These are phyloP conservation scores for Allium fistulosum DNA, from an alignment of 106 monocot genomes.

Conservation along the genomic window DNA sequence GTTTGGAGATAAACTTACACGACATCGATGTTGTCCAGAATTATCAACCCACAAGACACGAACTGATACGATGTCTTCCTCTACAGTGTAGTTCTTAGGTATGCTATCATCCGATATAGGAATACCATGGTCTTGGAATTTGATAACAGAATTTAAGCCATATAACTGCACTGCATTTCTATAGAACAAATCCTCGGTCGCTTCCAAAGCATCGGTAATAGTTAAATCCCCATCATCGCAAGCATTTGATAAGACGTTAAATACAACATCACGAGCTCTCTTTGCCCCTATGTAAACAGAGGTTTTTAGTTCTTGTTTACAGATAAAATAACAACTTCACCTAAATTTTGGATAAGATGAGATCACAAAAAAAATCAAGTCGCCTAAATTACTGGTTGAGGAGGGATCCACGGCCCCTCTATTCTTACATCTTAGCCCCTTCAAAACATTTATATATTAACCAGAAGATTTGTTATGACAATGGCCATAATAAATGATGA, in stretches of 20 bases:
- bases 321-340: too few species aligned
- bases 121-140: slow-evolving; percentile 18
- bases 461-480: too few species aligned
- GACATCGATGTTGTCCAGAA: slow-evolving; percentile 88
- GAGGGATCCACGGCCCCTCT: too few species aligned
- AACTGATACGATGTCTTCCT: slow-evolving; percentile 45
- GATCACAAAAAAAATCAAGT: too few species aligned
- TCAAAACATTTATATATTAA: too few species aligned
- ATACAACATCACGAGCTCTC: slow-evolving; percentile 78
- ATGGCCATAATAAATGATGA: too few species aligned
- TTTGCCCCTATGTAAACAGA: slow-evolving; percentile 52
- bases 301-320: too few species aligned
- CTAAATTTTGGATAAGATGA: too few species aligned
- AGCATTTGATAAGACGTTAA: slow-evolving; percentile 53
- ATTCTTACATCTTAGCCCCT: too few species aligned
- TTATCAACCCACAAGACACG: slow-evolving; percentile 77
- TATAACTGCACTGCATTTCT: slow-evolving; percentile 65
- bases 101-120: slow-evolving; percentile 1
- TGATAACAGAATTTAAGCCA: slow-evolving; percentile 38
- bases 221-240: slow-evolving; percentile 92
- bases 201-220: slow-evolving; percentile 68
- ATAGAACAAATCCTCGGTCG: slow-evolving; percentile 68
- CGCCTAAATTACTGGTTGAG: too few species aligned
- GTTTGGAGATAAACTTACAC: slow-evolving; percentile 30
- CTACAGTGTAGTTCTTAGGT: slow-evolving; percentile 1